Evolutionary conservation across 257 asterid genomes (phyloP).

Genomic region (Knoxia roxburghii): DNA sequence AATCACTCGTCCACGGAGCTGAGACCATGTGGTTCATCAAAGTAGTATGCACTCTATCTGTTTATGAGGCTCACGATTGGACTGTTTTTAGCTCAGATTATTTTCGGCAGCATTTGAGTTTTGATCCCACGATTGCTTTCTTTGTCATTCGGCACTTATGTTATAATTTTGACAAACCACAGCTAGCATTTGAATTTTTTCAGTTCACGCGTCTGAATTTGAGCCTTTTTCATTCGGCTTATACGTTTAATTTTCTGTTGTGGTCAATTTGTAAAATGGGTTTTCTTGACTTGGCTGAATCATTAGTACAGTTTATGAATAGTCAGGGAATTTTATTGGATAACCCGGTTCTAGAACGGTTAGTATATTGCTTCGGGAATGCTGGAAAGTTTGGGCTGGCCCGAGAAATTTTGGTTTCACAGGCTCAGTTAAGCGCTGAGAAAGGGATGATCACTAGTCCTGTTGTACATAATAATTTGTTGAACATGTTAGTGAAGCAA

Average conservation of each 20-base stretch:
- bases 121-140: slow-evolving; percentile 55
- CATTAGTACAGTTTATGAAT: slow-evolving; percentile 50
- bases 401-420: slow-evolving; percentile 57
- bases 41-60: slow-evolving; percentile 70
- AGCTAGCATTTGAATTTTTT: slow-evolving; percentile 67
- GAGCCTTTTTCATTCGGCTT: slow-evolving; percentile 45
- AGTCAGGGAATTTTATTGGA: slow-evolving; percentile 50
- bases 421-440: slow-evolving; percentile 40
- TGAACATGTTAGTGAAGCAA: slow-evolving; percentile 49
- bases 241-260: slow-evolving; percentile 49
- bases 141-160: slow-evolving; percentile 52
- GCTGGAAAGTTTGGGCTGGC: slow-evolving; percentile 53
- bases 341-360: slow-evolving; percentile 29
- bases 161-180: slow-evolving; percentile 39
- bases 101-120: slow-evolving; percentile 54
- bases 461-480: slow-evolving; percentile 53
- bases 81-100: slow-evolving; percentile 44
- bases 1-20: slow-evolving; percentile 25
- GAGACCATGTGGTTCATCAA: slow-evolving; percentile 70
- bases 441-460: slow-evolving; percentile 41
- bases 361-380: slow-evolving; percentile 46
- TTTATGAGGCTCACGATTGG: slow-evolving; percentile 40
- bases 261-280: slow-evolving; percentile 61
- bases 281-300: slow-evolving; percentile 42
- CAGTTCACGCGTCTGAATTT: slow-evolving; percentile 52